Base-by-base conservation (phyloP, 371 early-diverging fungal genomes). In the Choanephora cucurbitarum region DNA sequence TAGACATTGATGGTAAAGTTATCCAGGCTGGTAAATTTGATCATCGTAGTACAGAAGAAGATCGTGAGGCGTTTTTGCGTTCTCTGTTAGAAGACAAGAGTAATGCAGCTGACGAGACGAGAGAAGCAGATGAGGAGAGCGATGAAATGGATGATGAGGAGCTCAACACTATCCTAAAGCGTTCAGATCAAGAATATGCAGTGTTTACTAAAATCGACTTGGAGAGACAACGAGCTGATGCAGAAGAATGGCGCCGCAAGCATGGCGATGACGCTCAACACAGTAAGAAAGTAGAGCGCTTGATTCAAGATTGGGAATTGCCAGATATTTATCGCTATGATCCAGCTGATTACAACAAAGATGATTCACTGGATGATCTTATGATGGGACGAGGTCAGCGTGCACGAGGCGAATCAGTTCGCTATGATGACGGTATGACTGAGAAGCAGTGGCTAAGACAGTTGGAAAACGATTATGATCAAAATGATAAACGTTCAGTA, bases 21-120 rank as follows among this genome's bases (percentile, higher is more conserved):
- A 99, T 99, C 64, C 99, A 99, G 70, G 98, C 98, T 44, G 99
- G 99, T 63, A 98, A 96, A 80, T 98, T 95, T 62, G 99, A 98
- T 68, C 90, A 99, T 67, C 96, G 96, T 66, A 91, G 92, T 70
- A 90, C 94, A 0, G 91, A 89, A 31, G 89, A 91, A 60, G 99
- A 98, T 70, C 91, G 97, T 41, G 97, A 96, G 57, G 87, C 86
- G 8, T 84, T 94, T 56, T 70, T 97, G 68, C 49, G 94, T 19
- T 79, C 91, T 13, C 75, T 96, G 34, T 72, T 97, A 49, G 93
- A 89, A 58, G 82, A 72, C 32, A 78, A 79, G 49, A 60, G 64
- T 0, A 85, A 83, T 33, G 88, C 89, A 33, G 81, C 77, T 31
- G 81, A 84, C 39, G 86, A 49, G n/a, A 48, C 31, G 9, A 91